Percentiles rank a stretch among this genome's conserved stretches.
phyloP scores from a whole-genome alignment of 2,329 filamentous ascomycete genomes.

The Herpotrichia juniperi region DNA sequence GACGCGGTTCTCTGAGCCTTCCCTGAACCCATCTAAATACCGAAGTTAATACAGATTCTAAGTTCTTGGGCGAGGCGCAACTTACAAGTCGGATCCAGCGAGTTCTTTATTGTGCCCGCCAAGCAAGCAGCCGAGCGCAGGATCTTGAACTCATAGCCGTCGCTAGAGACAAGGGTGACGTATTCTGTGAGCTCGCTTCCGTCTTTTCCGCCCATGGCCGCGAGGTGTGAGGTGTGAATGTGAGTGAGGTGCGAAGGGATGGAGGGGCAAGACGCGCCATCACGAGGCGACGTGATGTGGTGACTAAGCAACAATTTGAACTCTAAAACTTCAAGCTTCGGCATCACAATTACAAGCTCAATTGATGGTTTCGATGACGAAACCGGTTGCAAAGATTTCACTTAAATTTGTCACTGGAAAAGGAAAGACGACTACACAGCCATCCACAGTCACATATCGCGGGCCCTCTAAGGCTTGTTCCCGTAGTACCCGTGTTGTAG shows the following conservation, averaged over 20 bases:
- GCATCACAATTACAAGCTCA: too few relatives aligned
- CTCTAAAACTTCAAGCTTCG: not conserved
- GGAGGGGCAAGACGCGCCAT: conserved; percentile 19
- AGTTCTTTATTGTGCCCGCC: conserved; percentile 74
- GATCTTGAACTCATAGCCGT: conserved; percentile 79
- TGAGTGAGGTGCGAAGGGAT: conserved; percentile 10
- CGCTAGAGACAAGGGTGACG: conserved; percentile 76
- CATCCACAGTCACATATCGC: too few relatives aligned
- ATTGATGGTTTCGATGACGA: too few relatives aligned
- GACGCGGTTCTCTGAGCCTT: conserved; percentile 69
- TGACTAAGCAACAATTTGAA: not conserved
- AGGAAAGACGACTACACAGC: too few relatives aligned
- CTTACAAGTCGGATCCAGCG: conserved; percentile 73
- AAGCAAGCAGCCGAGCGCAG: conserved; percentile 72
- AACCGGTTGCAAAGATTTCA: too few relatives aligned
- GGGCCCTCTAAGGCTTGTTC: too few relatives aligned
- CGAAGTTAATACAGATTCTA: not conserved
- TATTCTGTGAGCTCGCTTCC: conserved; percentile 62
- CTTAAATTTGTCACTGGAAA: too few relatives aligned
- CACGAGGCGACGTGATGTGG: conserved; percentile 30
- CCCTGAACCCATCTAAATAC: conserved; percentile 65
- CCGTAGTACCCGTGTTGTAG: too few relatives aligned
- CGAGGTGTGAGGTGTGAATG: not conserved
- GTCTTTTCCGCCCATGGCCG: not conserved
- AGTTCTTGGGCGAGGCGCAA: not conserved